Conservation (phyloP, 176 grass and related monocot species). For the Avena eriantha region DNA sequence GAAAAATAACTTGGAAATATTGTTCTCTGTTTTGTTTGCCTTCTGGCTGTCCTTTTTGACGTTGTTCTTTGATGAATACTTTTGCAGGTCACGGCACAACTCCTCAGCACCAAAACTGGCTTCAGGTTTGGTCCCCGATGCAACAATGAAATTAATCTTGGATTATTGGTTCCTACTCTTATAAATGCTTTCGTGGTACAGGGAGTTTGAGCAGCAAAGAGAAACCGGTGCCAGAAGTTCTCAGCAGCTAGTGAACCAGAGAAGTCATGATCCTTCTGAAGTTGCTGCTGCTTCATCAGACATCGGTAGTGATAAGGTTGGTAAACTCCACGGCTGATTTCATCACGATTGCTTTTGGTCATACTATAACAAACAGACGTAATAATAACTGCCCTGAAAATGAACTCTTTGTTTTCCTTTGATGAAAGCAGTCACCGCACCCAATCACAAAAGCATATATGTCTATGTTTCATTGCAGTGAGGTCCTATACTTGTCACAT, state of each 20-base stretch:
- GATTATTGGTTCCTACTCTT: slow-evolving; percentile 36
- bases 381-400: background rate
- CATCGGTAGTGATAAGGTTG: slow-evolving; percentile 75
- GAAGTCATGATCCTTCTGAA: slow-evolving; percentile 67
- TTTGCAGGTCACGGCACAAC: slow-evolving; percentile 89
- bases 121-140: slow-evolving; percentile 67
- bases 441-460: background rate
- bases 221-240: slow-evolving; percentile 67
- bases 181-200: slow-evolving; percentile 51
- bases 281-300: slow-evolving; percentile 60
- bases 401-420: slow-evolving; percentile 17
- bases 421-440: background rate
- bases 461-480: background rate
- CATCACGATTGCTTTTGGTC: background rate
- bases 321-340: slow-evolving; percentile 40
- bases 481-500: slow-evolving; percentile 22
- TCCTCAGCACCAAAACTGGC: slow-evolving; percentile 95
- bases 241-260: slow-evolving; percentile 74
- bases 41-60: slow-evolving; percentile 41
- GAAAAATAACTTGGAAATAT: background rate
- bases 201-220: slow-evolving; percentile 99
- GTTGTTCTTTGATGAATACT: slow-evolving; percentile 42
- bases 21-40: slow-evolving; percentile 36
- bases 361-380: background rate
- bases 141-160: slow-evolving; percentile 20